Base-by-base conservation (phyloP, 2,329 filamentous ascomycete genomes). In the Trichophyton simii region DNA sequence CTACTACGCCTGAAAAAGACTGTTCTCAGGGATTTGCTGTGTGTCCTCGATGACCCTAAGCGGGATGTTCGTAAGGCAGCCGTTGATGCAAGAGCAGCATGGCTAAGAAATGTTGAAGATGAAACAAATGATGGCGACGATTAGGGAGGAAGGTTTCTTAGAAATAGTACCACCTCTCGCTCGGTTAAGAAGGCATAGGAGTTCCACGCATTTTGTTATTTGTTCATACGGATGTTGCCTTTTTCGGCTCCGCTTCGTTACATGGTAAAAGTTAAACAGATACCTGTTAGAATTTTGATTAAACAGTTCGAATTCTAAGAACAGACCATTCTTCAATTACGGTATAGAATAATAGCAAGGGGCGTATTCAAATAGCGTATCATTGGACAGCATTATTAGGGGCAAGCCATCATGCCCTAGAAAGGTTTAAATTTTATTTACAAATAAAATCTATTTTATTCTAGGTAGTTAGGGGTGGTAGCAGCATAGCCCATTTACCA, bases 51-150 rank as follows among this genome's bases (percentile, higher is more conserved):
- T 73, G 85, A 87, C 71, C 75, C 75, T 36, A 86, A 83, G 73
- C 75, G 85, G 64, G 78, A 79, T 68, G 85, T 87, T 8, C 77
- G 85, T 48, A 80, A 81, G 64, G 82, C 83, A 62, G 84, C 83
- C 13, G 83, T 86, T 28, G 80, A 79, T 73, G 84, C 83, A 64
- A 72, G 83, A 59, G 79, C 75, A n/a, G 80, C 77, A 61, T 87
- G 84, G 84, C 69, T 85, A 60, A 77, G 78, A 62, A 68, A 57
- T 25, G 59, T 57, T 15, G 59, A 60, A 42, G 59, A 60, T 28
- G 48, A 57, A 34, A n/a, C n/a, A 22, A 48, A 57, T 9, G 22
- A 54, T n/a, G 46, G 38, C 18, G 38, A 54, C 25, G 48, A 42
- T 13, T 60, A 57, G 31, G 18, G 28, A 15, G n/a, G 15, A 3